Percentiles rank a stretch among this genome's conserved stretches.
These are phyloP conservation scores for Fusarium sororula DNA, from an alignment of 2,329 filamentous ascomycete species.

Conservation along the genomic window DNA sequence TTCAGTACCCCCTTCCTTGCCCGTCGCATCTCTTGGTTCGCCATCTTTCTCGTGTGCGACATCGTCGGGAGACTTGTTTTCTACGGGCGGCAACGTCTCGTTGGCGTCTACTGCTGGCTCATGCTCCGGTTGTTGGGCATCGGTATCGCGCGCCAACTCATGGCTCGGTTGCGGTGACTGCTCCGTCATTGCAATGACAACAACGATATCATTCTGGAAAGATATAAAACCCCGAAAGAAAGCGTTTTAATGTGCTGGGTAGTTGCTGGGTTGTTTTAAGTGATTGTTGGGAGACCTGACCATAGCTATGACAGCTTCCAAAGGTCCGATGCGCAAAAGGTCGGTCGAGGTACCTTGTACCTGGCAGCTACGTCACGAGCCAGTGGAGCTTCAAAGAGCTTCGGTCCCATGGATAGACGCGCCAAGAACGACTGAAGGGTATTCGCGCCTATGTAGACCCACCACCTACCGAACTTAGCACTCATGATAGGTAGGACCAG, in stretches of 20 bases:
- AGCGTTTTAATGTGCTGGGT: constrained; percentile 13
- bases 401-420: constrained; percentile 6
- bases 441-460: constrained; percentile 32
- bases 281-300: constrained; percentile 15
- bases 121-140: constrained; percentile 28
- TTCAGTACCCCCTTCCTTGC: neutral
- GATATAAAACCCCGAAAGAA: constrained; percentile 13
- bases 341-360: constrained; percentile 32
- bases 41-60: constrained; percentile 49
- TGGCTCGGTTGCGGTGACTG: constrained; percentile 49
- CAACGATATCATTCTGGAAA: constrained; percentile 45
- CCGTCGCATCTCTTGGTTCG: constrained; percentile 46
- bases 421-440: constrained; percentile 21
- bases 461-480: constrained; percentile 12
- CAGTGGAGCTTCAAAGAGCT: constrained; percentile 23
- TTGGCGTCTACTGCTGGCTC: constrained; percentile 26
- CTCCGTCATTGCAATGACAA: constrained; percentile 53
- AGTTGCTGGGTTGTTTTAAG: constrained; percentile 7
- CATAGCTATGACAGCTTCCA: constrained; percentile 40
- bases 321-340: constrained; percentile 18
- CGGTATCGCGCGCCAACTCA: constrained; percentile 29
- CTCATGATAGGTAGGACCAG: constrained; percentile 24
- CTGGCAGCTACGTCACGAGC: constrained; percentile 47
- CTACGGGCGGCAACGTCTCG: constrained; percentile 1
- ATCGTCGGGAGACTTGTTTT: constrained; percentile 4